Conservation (phyloP, 78 protist species). For the Blattamonas nauphoetae region DNA sequence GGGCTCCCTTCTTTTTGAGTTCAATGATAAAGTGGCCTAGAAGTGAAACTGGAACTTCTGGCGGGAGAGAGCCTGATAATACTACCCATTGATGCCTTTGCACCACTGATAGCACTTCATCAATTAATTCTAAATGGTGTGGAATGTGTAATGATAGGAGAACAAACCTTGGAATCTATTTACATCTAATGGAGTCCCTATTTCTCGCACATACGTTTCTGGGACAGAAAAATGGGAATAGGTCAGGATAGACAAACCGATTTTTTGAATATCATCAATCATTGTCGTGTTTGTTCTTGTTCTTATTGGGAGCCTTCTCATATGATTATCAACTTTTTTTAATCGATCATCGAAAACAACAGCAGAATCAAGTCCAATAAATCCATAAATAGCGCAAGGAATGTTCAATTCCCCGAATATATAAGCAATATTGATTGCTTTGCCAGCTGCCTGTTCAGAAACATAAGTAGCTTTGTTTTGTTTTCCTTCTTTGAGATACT, state of each 20-base stretch:
- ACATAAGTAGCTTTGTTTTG: background rate
- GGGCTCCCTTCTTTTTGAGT: no score
- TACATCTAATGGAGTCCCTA: background rate
- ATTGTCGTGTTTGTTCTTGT: background rate
- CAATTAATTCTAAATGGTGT: background rate
- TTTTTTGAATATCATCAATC: background rate
- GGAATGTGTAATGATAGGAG: background rate
- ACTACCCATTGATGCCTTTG: background rate
- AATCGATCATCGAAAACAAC: background rate
- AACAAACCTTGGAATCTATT: background rate
- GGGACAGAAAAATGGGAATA: background rate
- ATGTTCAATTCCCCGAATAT: background rate
- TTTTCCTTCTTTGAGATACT: background rate
- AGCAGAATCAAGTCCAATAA: background rate
- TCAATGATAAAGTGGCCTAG: no score
- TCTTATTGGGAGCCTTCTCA: background rate
- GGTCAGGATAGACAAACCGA: background rate
- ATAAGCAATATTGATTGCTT: background rate
- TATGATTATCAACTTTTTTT: background rate
- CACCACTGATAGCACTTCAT: background rate
- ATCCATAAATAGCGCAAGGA: background rate
- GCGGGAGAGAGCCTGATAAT: background rate
- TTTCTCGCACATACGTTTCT: background rate
- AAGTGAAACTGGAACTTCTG: no score
- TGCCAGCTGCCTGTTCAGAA: background rate